These are phyloP conservation scores for Handroanthus guayacan DNA, from an alignment of 257 asterid genomes.

Conservation along the genomic window DNA sequence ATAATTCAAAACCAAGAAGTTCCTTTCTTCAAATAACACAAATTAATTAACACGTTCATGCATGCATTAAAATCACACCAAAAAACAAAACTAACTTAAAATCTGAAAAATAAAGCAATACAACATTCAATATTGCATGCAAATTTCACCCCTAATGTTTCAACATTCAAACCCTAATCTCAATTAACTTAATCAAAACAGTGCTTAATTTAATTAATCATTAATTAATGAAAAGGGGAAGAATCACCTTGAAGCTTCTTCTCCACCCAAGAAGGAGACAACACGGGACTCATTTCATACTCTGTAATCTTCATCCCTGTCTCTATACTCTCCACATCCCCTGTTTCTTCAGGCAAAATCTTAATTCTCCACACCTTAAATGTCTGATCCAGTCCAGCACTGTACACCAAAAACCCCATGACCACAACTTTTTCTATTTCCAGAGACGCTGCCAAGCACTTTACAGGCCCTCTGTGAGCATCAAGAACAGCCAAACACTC, in stretches of 20 bases:
- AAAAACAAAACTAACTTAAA: not conserved
- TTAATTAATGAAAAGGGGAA: conserved; percentile 48
- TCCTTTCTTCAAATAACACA: not conserved
- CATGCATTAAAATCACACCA: not conserved
- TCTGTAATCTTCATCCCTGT: conserved; percentile 38
- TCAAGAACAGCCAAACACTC: conserved; percentile 89
- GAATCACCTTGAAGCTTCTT: conserved; percentile 70
- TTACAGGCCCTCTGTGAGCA: conserved; percentile 89
- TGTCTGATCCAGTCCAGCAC: conserved; percentile 85
- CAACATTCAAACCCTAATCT: not conserved
- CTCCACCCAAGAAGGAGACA: conserved; percentile 98
- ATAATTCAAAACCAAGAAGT: not conserved
- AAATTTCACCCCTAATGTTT: not conserved
- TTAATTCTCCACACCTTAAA: conserved; percentile 95
- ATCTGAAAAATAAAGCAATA: not conserved
- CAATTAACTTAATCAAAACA: not conserved
- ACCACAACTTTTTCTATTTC: conserved; percentile 80
- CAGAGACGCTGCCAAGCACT: conserved; percentile 71
- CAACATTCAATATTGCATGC: too few species aligned
- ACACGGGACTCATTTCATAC: conserved; percentile 79
- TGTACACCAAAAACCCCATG: conserved; percentile 75
- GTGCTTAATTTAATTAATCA: not conserved
- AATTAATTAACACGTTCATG: not conserved
- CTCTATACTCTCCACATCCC: conserved; percentile 26
- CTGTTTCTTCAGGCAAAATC: conserved; percentile 70